Base-by-base conservation (phyloP, 1,139 yeast genomes). In the Sporopachydermia cereana region DNA sequence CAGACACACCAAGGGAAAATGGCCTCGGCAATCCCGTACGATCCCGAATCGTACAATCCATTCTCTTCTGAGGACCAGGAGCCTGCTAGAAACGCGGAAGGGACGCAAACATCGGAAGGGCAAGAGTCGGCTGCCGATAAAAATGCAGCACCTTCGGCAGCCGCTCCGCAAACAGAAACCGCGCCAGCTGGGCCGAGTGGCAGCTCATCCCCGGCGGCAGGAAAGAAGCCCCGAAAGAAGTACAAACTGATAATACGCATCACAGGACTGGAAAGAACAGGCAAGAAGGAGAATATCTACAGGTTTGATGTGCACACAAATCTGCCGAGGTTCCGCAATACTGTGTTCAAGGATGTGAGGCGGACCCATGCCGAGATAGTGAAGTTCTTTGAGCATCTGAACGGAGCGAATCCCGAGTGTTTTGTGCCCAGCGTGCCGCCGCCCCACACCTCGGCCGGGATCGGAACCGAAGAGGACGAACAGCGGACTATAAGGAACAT, bases 401-500 rank as follows among this genome's bases (percentile, higher is more conserved):
- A 79, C 48, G 77, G 81, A 21, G 84, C 94, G 36, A 83, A 86
- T 54, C 79, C 93, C 29, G 98, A 91, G 61, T 89, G 93, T 49
- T 88, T 91, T 63, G 91, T 93, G 3, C 97, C 98, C 0, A 79
- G 93, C 2, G 67, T 91, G 36, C 96, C 97, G 0, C 68, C 72
- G 36, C 69, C 91, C 1, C 69, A 67, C 3, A 83, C 95, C 0
- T 74, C 91, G 16, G 89, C 79, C 55, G 95, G 95, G 3, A 67
- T 78, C 14, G 86, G 85, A 45, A 85, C 91, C 24, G 86, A 84
- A 42, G 96, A 89, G 51, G 95, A 86, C 55, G 72, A 69, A 47
- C 68, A 70, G 45, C 76, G 77, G 47, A 69, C 85, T 45, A 64
- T 72, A 48, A 56, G 55, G 25, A 74, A 74, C 42, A 74, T 91